phyloP scores from a whole-genome alignment of 1,284 basidiomycete species.

The Trichosporon inkin region DNA sequence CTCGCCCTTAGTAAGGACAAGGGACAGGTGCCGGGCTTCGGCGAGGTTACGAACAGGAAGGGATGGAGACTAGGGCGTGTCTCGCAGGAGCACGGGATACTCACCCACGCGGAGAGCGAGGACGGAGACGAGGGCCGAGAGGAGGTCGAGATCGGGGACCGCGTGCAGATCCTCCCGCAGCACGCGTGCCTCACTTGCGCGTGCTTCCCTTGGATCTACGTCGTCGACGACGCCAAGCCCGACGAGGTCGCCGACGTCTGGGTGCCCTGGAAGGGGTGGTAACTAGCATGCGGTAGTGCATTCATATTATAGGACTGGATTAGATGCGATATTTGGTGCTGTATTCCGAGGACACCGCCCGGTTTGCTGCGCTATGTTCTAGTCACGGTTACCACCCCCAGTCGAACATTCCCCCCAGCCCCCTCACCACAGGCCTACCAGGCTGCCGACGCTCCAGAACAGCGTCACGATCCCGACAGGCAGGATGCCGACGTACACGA shows the following conservation, averaged over 20 bases:
- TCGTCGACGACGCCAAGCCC: constrained; percentile 60
- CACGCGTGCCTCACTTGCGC: constrained; percentile 68
- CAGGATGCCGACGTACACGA: constrained; percentile 50
- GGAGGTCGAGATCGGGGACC: constrained; percentile 58
- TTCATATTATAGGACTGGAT: neutral
- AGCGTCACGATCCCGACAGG: constrained; percentile 43
- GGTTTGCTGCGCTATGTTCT: no score
- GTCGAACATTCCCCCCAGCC: neutral
- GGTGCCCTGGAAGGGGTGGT: constrained; percentile 91
- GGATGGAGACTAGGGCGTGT: constrained; percentile 69
- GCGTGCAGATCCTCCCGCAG: constrained; percentile 46
- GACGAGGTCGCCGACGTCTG: constrained; percentile 71
- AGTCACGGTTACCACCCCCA: neutral
- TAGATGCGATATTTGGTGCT: neutral
- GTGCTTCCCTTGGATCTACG: constrained; percentile 73
- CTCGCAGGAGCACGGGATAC: constrained; percentile 73
- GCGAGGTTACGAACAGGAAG: constrained; percentile 59
- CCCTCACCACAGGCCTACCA: constrained; percentile 42
- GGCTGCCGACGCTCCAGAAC: constrained; percentile 43
- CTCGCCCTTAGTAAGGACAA: constrained; percentile 80
- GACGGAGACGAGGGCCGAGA: constrained; percentile 1
- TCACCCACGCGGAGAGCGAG: constrained; percentile 49
- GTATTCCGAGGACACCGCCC: neutral
- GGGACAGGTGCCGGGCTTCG: constrained; percentile 66
- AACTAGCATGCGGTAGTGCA: constrained; percentile 10